Conservation (phyloP, 164 flowering plant species). For the Annona squamosa region DNA sequence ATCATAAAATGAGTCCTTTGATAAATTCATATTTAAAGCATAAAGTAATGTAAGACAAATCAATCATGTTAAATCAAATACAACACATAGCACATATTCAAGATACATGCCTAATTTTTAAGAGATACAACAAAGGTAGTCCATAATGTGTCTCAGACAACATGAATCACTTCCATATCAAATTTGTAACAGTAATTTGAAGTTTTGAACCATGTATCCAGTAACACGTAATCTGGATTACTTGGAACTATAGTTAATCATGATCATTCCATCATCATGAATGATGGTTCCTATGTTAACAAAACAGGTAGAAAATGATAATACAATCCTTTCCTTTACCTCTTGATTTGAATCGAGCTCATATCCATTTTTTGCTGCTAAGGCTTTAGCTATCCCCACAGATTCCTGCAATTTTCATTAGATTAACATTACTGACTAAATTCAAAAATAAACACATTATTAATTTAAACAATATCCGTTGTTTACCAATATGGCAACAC, state of each 20-base stretch:
- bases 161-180: neutral
- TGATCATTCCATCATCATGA: too few species aligned
- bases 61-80: neutral
- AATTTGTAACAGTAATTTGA: too few species aligned
- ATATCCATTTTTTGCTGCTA: conserved; percentile 98
- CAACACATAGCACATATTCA: neutral
- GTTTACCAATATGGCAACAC: conserved; percentile 91
- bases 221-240: neutral
- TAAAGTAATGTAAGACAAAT: neutral
- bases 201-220: neutral
- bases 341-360: conserved; percentile 95
- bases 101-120: neutral
- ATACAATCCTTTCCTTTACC: conserved; percentile 34
- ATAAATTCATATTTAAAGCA: neutral
- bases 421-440: neutral
- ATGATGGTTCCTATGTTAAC: neutral
- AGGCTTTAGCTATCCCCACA: conserved; percentile 98
- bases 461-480: conserved; percentile 9
- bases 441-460: conserved; percentile 4
- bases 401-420: conserved; percentile 58
- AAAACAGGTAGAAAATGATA: neutral
- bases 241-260: neutral
- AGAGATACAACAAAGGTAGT: neutral
- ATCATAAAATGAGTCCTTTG: neutral
- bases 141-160: neutral